phyloP scores from a whole-genome alignment of 2,329 filamentous ascomycete genomes.

The Colletotrichum scovillei region DNA sequence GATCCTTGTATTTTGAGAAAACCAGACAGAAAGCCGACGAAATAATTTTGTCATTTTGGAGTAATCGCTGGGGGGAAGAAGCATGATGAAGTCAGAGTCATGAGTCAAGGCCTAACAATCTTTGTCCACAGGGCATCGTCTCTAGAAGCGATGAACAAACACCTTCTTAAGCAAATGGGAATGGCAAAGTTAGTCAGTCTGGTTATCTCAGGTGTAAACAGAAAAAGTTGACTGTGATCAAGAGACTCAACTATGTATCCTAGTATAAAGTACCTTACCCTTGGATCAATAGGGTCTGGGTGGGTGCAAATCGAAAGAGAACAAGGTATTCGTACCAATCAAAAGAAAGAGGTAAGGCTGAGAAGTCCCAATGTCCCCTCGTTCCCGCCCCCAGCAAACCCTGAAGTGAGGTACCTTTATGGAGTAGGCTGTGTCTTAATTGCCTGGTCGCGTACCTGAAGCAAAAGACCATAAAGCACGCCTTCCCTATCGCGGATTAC shows the following conservation, averaged over 20 bases:
- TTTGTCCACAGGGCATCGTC: not conserved
- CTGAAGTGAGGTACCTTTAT: not conserved
- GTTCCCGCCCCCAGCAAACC: not conserved
- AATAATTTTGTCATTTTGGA: not conserved
- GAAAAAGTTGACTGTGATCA: not conserved
- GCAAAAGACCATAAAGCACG: constrained; percentile 15
- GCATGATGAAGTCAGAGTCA: not conserved
- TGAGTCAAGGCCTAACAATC: not conserved
- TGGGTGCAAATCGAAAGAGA: not conserved
- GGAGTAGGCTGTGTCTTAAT: not conserved
- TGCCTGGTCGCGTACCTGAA: not conserved
- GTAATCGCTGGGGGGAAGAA: not conserved
- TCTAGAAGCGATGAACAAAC: not conserved
- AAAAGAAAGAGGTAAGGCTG: not conserved
- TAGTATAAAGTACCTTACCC: not conserved
- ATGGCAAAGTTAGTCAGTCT: not conserved
- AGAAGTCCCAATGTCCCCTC: not conserved
- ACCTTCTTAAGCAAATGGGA: not conserved
- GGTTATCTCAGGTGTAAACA: not conserved
- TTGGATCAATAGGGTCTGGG: not conserved
- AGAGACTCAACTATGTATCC: not conserved
- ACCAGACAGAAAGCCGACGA: not conserved
- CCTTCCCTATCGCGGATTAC: constrained; percentile 27
- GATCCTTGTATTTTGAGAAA: not conserved
- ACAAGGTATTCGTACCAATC: not conserved